Evolutionary conservation across 1,284 basidiomycete genomes (phyloP), one percentile per base, ranked within the genome.

Genomic region (Schizophyllum commune): DNA sequence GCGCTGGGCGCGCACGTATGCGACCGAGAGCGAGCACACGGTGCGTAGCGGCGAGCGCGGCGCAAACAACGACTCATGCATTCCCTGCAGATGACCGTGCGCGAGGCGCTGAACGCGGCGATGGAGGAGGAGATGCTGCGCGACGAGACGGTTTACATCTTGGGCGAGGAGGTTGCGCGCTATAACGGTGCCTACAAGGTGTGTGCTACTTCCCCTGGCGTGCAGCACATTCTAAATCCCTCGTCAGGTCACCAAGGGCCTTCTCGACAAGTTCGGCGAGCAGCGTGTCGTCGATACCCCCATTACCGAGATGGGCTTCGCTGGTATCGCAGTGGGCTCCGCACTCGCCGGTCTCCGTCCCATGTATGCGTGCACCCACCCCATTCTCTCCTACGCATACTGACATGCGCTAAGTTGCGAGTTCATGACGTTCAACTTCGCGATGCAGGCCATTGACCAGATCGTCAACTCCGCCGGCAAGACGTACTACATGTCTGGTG

Each of bases 151-250:
- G 97, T 99, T 58, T 99, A 97, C 75, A 79, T 99, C 72, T 79
- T 99, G 69, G 97, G 97, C 67, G 97, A 99, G 78, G 97, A 99
- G 77, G 97, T 99, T 61, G 96, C 97, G 60, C 88, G 94, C 67
- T 99, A 99, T 82, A 98, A 99, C 74, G 96, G 96, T 78, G 96
- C 96, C 67, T 99, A 99, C 89, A 99, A 99, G 87, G 94, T 93
- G 65, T 64, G 61, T 59, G 52, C 19, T 15, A 57, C 55, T 51
- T 34, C 11, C 33, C 13, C 53, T 32, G 59, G 52, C 13, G 32
- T 34, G 59, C 61, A 66, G 66, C 56, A 57, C 21, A 11, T 11
- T 52, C 19, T 27, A 56, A 22, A 58, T 33, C 55, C 27, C 60
- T 58, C 61, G 52, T 52, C 32, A 96, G 93, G 87, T 98, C 71